Evolutionary conservation across 2,329 filamentous ascomycete genomes (phyloP).

Genomic region (Penicillium crustosum): DNA sequence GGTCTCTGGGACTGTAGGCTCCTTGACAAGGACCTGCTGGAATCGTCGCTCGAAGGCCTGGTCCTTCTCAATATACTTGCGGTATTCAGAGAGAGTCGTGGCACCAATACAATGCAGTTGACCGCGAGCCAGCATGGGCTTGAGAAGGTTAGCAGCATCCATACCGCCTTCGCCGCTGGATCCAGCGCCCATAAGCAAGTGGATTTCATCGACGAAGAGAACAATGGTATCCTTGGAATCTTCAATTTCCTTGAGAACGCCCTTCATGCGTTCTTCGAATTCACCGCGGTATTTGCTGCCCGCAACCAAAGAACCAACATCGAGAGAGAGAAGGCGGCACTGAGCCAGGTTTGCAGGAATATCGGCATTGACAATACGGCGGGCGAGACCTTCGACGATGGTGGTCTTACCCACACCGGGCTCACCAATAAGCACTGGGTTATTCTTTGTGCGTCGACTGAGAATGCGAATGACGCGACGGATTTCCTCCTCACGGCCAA

Average conservation of each 20-base stretch:
- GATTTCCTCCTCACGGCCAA: slow-evolving; percentile 94
- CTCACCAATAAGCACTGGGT: slow-evolving; percentile 95
- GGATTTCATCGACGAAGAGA: slow-evolving; percentile 97
- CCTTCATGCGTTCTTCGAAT: slow-evolving; percentile 99
- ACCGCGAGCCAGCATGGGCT: slow-evolving; percentile 95
- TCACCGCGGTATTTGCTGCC: slow-evolving; percentile 98
- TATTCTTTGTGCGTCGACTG: slow-evolving; percentile 95
- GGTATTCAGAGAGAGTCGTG: slow-evolving; percentile 90
- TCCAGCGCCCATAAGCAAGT: slow-evolving; percentile 96
- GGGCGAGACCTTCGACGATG: slow-evolving; percentile 91
- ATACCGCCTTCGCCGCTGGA: slow-evolving; percentile 94
- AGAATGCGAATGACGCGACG: slow-evolving; percentile 87
- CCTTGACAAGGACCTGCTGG: slow-evolving; percentile 96
- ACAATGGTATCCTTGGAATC: slow-evolving; percentile 96
- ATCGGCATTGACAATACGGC: slow-evolving; percentile 93
- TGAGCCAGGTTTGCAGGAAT: slow-evolving; percentile 92
- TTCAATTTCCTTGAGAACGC: slow-evolving; percentile 93
- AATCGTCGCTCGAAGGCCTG: slow-evolving; percentile 97
- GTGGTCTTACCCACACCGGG: slow-evolving; percentile 98
- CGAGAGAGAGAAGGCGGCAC: slow-evolving; percentile 90
- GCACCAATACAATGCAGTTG: slow-evolving; percentile 98
- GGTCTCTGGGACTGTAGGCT: slow-evolving; percentile 83
- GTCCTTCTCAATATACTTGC: slow-evolving; percentile 99
- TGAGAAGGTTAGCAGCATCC: slow-evolving; percentile 96
- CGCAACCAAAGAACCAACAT: slow-evolving; percentile 91